Conservation (phyloP, 2,329 filamentous ascomycete species). For the Stagonosporopsis vannaccii region DNA sequence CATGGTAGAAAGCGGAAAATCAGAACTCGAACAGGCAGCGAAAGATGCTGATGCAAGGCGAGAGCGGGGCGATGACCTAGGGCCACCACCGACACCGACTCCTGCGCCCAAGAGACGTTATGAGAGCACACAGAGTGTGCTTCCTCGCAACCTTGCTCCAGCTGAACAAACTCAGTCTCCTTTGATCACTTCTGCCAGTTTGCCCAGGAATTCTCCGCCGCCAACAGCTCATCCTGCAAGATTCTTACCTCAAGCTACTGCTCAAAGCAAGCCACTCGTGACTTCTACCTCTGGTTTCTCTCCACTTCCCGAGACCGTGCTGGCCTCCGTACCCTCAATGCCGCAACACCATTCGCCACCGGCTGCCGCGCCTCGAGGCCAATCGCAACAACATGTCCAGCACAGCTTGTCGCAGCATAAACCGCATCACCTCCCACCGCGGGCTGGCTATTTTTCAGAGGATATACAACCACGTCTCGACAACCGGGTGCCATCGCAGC, state of each 20-base stretch:
- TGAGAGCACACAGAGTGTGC: conserved; percentile 50
- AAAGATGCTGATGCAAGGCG: conserved; percentile 52
- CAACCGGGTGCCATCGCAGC: conserved; percentile 38
- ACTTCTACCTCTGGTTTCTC: conserved; percentile 29
- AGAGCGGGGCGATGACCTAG: conserved; percentile 55
- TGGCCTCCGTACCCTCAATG: conserved; percentile 38
- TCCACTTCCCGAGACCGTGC: conserved; percentile 36
- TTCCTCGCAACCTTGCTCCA: conserved; percentile 54
- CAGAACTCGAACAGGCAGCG: conserved; percentile 53
- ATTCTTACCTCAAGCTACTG: conserved; percentile 46
- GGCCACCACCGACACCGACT: conserved; percentile 58
- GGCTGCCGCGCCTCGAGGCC: conserved; percentile 30
- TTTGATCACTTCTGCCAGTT: conserved; percentile 28
- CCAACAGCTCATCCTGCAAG: conserved; percentile 31
- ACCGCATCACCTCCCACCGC: conserved; percentile 39
- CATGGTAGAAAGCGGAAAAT: conserved; percentile 53
- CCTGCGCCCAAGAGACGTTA: conserved; percentile 57
- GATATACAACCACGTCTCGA: conserved; percentile 40
- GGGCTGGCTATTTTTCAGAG: conserved; percentile 48
- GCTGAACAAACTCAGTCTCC: conserved; percentile 53
- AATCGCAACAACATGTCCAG: conserved; percentile 39
- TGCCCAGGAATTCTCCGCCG: conserved; percentile 51
- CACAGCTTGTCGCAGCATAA: conserved; percentile 40
- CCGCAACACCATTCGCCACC: conserved; percentile 43
- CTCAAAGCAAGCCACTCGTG: conserved; percentile 37